phyloP scores from a whole-genome alignment of 345 rosid species.

The Eucalyptus curtisii region DNA sequence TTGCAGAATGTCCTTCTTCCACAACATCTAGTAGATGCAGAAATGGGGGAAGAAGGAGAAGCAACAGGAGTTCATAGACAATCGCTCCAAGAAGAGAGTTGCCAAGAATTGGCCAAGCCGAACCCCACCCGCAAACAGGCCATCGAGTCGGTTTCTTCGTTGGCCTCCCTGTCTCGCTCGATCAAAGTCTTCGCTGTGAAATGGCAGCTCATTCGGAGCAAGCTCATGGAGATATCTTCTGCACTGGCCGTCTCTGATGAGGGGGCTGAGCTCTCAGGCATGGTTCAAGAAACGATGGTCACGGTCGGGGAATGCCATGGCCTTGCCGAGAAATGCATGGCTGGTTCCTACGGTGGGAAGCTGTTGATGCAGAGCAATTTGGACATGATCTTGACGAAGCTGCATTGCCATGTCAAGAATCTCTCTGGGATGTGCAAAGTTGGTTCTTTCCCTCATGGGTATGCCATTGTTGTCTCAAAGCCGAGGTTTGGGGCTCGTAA shows the following conservation, averaged over 20 bases:
- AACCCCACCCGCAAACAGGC: not conserved
- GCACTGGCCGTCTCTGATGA: constrained; percentile 29
- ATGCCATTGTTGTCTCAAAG: constrained; percentile 74
- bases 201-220: constrained; percentile 68
- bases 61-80: not conserved
- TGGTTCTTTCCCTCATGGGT: constrained; percentile 51
- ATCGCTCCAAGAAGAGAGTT: not conserved
- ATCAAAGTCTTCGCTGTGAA: constrained; percentile 55
- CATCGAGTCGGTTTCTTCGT: not conserved
- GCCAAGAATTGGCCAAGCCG: not conserved
- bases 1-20: not conserved
- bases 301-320: constrained; percentile 38
- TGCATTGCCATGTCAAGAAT: constrained; percentile 39
- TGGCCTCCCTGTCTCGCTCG: constrained; percentile 12
- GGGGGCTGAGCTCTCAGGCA: constrained; percentile 23
- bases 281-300: constrained; percentile 25
- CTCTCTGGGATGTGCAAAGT: constrained; percentile 50
- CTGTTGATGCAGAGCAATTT: constrained; percentile 96
- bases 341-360: constrained; percentile 75
- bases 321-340: constrained; percentile 64
- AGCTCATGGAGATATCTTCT: constrained; percentile 60
- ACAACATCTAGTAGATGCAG: not conserved
- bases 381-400: constrained; percentile 46
- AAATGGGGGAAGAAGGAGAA: not conserved
- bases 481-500: constrained; percentile 51